Conservation (phyloP, 2,329 filamentous ascomycete genomes). For the Alternaria sp. region DNA sequence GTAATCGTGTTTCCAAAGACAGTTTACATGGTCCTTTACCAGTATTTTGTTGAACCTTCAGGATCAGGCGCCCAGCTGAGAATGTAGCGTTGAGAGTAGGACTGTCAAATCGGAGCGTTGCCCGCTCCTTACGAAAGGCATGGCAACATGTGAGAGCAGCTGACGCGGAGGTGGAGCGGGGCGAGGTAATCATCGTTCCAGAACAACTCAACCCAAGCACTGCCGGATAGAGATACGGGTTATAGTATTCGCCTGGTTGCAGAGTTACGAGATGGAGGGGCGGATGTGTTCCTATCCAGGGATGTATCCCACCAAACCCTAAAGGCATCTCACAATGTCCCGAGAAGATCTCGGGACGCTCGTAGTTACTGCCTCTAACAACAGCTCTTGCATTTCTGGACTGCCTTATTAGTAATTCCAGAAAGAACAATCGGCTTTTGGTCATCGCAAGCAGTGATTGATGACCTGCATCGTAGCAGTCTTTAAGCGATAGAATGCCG, state of each 20-base stretch:
- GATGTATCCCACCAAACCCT: neutral
- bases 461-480: neutral
- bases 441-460: neutral
- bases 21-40: neutral
- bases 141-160: slow-evolving; percentile 18
- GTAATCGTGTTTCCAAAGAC: neutral
- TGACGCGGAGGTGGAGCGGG: slow-evolving; percentile 27
- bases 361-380: neutral
- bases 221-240: slow-evolving; percentile 21
- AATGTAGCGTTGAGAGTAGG: neutral
- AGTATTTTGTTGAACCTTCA: slow-evolving; percentile 8
- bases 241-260: slow-evolving; percentile 22
- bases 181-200: slow-evolving; percentile 23
- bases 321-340: neutral
- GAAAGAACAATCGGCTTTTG: neutral
- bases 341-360: neutral
- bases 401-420: neutral
- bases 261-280: slow-evolving; percentile 6
- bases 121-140: slow-evolving; percentile 5
- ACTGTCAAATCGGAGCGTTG: slow-evolving; percentile 9
- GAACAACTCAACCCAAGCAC: slow-evolving; percentile 14
- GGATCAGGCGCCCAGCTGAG: slow-evolving; percentile 7
- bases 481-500: slow-evolving; percentile 4
- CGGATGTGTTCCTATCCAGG: slow-evolving; percentile 2
- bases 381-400: neutral